A percentile compares a stretch with the other conserved stretches of the same genome.
These are phyloP conservation scores for Leccinum solheimii DNA, from an alignment of 1,284 basidiomycete genomes.

Conservation along the genomic window DNA sequence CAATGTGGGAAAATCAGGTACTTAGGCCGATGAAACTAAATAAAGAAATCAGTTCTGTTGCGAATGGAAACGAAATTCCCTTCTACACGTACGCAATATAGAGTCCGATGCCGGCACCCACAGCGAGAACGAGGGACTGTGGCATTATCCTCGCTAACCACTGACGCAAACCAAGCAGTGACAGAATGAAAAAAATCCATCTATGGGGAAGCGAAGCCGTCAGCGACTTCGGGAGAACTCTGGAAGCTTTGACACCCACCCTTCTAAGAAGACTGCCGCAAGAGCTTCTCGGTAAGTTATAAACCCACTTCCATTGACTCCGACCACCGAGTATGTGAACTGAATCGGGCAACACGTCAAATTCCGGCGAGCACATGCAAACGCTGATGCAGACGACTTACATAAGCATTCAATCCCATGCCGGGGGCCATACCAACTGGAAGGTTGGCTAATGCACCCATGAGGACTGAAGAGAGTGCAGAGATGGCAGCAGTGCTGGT, in stretches of 20 bases:
- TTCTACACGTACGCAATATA: slow-evolving; percentile 66
- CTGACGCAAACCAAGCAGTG: slow-evolving; percentile 83
- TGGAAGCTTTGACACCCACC: slow-evolving; percentile 42
- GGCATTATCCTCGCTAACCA: slow-evolving; percentile 90
- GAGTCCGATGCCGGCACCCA: slow-evolving; percentile 85
- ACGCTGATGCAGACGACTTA: slow-evolving; percentile 37
- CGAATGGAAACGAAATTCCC: not conserved
- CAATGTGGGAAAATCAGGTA: slow-evolving; percentile 7
- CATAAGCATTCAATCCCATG: slow-evolving; percentile 82
- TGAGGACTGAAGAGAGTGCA: slow-evolving; percentile 74
- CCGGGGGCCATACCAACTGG: slow-evolving; percentile 83
- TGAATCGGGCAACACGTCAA: slow-evolving; percentile 31
- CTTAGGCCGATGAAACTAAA: slow-evolving; percentile 66
- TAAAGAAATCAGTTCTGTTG: slow-evolving; percentile 3
- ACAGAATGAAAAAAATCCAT: slow-evolving; percentile 84
- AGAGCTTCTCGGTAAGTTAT: slow-evolving; percentile 81
- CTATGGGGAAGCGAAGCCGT: slow-evolving; percentile 34
- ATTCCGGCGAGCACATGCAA: not conserved
- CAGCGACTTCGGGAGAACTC: not conserved
- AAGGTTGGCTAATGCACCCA: slow-evolving; percentile 84
- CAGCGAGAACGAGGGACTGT: slow-evolving; percentile 81
- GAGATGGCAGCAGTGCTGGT: slow-evolving; percentile 79
- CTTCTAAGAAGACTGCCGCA: slow-evolving; percentile 87
- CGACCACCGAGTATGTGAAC: slow-evolving; percentile 89
- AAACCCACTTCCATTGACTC: slow-evolving; percentile 75